Conservation (phyloP, 305 asterid species). For the Fraxinus baroniana region DNA sequence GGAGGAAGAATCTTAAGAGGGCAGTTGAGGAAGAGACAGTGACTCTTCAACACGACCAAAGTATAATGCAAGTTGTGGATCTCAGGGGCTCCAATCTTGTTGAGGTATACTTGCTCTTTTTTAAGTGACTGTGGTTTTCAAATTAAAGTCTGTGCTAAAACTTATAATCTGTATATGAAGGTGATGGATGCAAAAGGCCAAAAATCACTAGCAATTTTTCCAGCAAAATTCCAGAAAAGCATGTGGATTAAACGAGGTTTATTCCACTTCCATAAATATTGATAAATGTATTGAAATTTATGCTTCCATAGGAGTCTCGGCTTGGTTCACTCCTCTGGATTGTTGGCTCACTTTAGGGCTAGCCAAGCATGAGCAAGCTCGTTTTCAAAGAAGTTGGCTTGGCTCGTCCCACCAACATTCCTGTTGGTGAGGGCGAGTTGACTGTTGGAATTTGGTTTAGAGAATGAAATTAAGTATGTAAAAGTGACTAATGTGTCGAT, state of each 20-base stretch:
- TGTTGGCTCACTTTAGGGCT: no score
- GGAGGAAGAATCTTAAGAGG: conserved; percentile 86
- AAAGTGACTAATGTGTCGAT: no score
- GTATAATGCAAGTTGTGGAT: conserved; percentile 71
- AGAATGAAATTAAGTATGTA: no score
- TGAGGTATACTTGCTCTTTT: conserved; percentile 44
- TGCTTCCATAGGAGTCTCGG: neutral
- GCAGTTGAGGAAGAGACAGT: conserved; percentile 47
- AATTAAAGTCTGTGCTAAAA: neutral
- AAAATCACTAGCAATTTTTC: conserved; percentile 65
- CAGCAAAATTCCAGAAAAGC: conserved; percentile 84
- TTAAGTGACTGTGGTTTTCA: neutral
- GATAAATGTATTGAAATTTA: neutral
- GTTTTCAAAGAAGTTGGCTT: neutral
- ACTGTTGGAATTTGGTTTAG: no score
- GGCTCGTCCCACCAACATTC: neutral
- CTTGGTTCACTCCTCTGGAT: neutral
- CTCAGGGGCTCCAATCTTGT: conserved; percentile 78
- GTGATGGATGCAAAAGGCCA: conserved; percentile 68
- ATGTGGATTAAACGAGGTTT: conserved; percentile 87
- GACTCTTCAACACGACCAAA: conserved; percentile 54
- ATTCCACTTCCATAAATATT: neutral
- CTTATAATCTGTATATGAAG: conserved; percentile 31
- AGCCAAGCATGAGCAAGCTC: no score
- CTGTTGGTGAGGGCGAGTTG: no score